Base-by-base conservation (phyloP, 352 stramenopile genomes). In the Phytophthora chlamydospora region DNA sequence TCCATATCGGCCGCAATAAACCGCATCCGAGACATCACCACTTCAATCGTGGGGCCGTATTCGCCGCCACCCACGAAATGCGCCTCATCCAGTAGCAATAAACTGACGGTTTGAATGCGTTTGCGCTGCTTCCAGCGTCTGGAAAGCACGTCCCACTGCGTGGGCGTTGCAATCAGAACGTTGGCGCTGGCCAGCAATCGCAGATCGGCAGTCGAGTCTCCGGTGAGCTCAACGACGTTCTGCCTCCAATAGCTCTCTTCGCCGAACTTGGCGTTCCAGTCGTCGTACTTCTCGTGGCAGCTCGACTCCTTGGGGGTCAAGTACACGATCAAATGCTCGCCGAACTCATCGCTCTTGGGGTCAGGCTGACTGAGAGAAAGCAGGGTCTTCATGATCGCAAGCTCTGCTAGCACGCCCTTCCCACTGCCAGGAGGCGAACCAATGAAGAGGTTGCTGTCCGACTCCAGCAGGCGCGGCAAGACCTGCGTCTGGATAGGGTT, bases 401-500 rank as follows among this genome's bases (percentile, higher is more conserved):
- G 89, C 68, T 99, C 97, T 12, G 90, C 96, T 43, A 98, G 89
- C 27, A 97, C 85, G 1, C 78, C 92, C 74, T 99, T 99, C 34
- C 97, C 97, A 44, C 90, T 98, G 35, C 97, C 97, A 21, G 95
- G 91, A 13, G 97, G 96, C 8, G 97, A 97, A 33, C 94, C 98
- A 35, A 99, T 76, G 17, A 99, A 85, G 42, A 97, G 80, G 57
- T 99, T 99, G 35, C 84, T 89, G 35, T 98, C 91, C 0, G 87
- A 98, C 67, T 99, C 97, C 51, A 99, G 89, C 14, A 99, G 76
- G 42, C 97, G 95, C 36, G 96, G 90, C 32, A 99, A 94, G 17
- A 97, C 79, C 66, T 99, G 98, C 24, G 98, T 99, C 80, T 99
- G 98, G 46, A 99, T 98, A 11, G 97, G 95, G 66, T 99, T 99